Evolutionary conservation across 805 yeast species (phyloP), one percentile per base, ranked within the genome.

Genomic region (Starmerella scarabaei): DNA sequence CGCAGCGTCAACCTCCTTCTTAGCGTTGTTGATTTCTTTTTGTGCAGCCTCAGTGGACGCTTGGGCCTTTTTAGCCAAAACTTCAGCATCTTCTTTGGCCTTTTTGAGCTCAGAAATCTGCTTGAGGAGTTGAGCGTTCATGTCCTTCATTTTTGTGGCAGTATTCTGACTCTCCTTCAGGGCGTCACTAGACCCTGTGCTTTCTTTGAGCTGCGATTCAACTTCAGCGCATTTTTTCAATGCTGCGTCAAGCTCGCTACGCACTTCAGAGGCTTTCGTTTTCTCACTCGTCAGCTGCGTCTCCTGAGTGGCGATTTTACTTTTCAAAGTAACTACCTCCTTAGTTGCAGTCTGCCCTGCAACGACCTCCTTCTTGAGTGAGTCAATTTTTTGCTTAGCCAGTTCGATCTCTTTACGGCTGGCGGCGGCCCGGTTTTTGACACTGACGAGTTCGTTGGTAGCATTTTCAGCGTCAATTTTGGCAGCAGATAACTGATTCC

Each of bases 371-470:
- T 24, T 31, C 11, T 32, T 21, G 12, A 16, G 27, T 3, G 21
- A 27, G 9, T 28, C 31, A 15, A 27, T 15, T 19, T 35, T 30
- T 5, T 26, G 24, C 18, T 30, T 38, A 14, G 35, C 36, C 1
- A 23, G 37, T 9, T 38, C 44, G 9, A 40, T 19, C 21, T 45
- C 40, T 21, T 45, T 42, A 5, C 43, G 37, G 14, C 36, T 36
- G 12, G 31, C 31, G 14, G 39, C 41, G 24, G 35, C 47, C 5
- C 45, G 38, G 16, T 39, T 39, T 28, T 30, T 37, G 3, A 39
- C 15, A 23, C 24, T 34, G 2, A 32, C 12, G 6, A 40, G 26
- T 35, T 45, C 44, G 24, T 44, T 35, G 5, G 23, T 37, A 6
- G 34, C 17, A 3, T 35, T 30, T 16, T 38, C 42, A 12, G 34